Evolutionary conservation across 352 stramenopile species (phyloP).

Genomic region (Pythium insidiosum): DNA sequence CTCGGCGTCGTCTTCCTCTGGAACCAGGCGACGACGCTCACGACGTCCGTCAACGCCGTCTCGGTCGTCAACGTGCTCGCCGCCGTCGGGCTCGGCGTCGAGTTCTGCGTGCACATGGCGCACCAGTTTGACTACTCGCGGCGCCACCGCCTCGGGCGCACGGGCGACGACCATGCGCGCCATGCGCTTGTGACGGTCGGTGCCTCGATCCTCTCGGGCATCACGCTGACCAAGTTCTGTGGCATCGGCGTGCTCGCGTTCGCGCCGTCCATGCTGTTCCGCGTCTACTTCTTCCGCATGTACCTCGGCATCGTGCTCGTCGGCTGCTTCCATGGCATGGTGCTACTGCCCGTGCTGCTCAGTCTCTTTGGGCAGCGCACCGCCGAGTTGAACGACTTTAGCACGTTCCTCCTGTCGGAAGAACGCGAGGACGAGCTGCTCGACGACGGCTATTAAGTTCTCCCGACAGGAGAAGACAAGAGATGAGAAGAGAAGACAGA

Average conservation of each 20-base stretch:
- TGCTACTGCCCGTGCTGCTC: conserved; percentile 75
- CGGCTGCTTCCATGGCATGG: conserved; percentile 80
- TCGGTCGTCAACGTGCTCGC: conserved; percentile 88
- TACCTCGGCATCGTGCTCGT: conserved; percentile 85
- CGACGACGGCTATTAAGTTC: conserved; percentile 11
- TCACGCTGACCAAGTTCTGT: conserved; percentile 90
- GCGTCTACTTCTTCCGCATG: conserved; percentile 92
- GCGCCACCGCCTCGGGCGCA: conserved; percentile 36
- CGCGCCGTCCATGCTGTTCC: conserved; percentile 87
- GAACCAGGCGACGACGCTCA: conserved; percentile 40
- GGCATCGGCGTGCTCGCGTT: conserved; percentile 86
- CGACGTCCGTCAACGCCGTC: conserved; percentile 86
- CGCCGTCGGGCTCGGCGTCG: conserved; percentile 79
- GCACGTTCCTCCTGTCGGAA: conserved; percentile 64
- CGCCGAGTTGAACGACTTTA: conserved; percentile 50
- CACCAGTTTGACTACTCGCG: conserved; percentile 72
- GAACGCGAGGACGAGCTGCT: conserved; percentile 37
- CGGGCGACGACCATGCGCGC: conserved; percentile 50
- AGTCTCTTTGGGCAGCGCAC: conserved; percentile 52
- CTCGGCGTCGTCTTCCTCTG: conserved; percentile 80
- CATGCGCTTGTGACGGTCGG: conserved; percentile 71
- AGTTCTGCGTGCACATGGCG: conserved; percentile 87
- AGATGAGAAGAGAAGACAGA: background rate
- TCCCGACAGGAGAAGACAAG: background rate
- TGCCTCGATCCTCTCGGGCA: conserved; percentile 84